These are phyloP conservation scores for Magnolia changhungtana DNA, from an alignment of 164 flowering plant genomes.

Conservation along the genomic window DNA sequence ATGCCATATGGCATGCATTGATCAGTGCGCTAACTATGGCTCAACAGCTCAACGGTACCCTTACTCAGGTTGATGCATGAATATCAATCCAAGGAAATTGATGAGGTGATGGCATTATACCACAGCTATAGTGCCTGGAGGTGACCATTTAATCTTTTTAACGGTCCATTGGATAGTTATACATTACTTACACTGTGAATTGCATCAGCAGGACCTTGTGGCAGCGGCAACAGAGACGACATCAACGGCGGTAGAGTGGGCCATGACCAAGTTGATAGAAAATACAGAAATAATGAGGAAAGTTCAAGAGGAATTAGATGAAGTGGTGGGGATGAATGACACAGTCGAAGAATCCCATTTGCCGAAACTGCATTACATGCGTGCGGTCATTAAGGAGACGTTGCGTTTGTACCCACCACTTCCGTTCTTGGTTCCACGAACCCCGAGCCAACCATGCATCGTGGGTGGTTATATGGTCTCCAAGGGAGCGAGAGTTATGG, in stretches of 20 bases:
- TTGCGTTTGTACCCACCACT: conserved; percentile 13
- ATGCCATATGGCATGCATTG: no score
- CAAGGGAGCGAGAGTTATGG: conserved; percentile 14
- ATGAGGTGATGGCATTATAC: no score
- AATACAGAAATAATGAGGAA: conserved; percentile 26
- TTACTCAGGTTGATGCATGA: no score
- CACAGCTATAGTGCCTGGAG: no score
- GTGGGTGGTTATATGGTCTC: conserved; percentile 18
- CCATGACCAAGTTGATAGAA: conserved; percentile 32
- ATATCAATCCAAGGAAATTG: no score
- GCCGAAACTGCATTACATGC: conserved; percentile 12
- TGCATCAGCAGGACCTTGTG: conserved; percentile 30
- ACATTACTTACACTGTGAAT: no score
- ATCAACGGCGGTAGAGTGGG: conserved; percentile 26
- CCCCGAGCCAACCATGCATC: conserved; percentile 11
- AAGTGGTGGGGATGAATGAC: conserved; percentile 15
- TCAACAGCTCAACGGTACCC: no score
- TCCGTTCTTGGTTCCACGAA: conserved; percentile 15
- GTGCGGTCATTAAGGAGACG: conserved; percentile 17
- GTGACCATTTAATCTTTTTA: no score
- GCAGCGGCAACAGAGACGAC: conserved; percentile 38
- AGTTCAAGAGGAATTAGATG: conserved; percentile 28
- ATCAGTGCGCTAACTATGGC: no score
- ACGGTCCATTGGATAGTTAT: no score
- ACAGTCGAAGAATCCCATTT: conserved; percentile 18